These are phyloP conservation scores for Phytophthora tentaculata DNA, from an alignment of 352 stramenopile genomes.

Conservation along the genomic window DNA sequence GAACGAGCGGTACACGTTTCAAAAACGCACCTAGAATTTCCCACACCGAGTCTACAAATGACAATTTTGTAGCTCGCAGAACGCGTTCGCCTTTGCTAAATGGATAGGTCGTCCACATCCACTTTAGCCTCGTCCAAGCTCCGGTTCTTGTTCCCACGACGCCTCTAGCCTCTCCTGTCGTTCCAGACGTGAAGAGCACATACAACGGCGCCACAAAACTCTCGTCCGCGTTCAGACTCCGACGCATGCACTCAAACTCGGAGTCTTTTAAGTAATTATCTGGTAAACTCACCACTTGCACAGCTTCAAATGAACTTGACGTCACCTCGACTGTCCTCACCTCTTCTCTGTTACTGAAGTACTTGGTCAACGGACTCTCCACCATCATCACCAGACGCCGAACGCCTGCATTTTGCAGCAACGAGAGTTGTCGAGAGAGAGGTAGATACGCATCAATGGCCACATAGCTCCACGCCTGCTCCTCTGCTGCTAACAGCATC, in stretches of 20 bases:
- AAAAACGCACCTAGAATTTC: conserved; percentile 62
- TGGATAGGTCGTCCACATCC: conserved; percentile 53
- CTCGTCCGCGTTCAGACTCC: background rate
- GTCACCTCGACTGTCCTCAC: conserved; percentile 1
- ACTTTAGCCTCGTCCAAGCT: conserved; percentile 49
- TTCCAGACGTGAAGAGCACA: conserved; percentile 67
- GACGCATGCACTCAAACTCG: background rate
- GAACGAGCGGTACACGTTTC: conserved; percentile 46
- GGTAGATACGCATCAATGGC: conserved; percentile 48
- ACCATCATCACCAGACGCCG: conserved; percentile 42
- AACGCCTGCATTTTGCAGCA: conserved; percentile 33
- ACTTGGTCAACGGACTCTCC: conserved; percentile 24
- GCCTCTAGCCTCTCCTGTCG: conserved; percentile 49
- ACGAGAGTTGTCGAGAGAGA: conserved; percentile 31
- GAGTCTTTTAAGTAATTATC: conserved; percentile 7
- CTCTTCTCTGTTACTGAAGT: conserved; percentile 14
- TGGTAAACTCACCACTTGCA: conserved; percentile 30
- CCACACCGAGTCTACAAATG: conserved; percentile 63
- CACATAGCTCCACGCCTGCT: conserved; percentile 50
- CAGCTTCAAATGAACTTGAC: conserved; percentile 30
- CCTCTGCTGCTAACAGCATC: conserved; percentile 42
- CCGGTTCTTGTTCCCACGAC: conserved; percentile 55
- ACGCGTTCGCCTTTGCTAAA: conserved; percentile 47
- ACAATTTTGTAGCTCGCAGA: conserved; percentile 48
- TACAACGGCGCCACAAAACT: conserved; percentile 44